Evolutionary conservation across 768 basidiomycete genomes (phyloP).

Genomic region (Pisolithus marmoratus): DNA sequence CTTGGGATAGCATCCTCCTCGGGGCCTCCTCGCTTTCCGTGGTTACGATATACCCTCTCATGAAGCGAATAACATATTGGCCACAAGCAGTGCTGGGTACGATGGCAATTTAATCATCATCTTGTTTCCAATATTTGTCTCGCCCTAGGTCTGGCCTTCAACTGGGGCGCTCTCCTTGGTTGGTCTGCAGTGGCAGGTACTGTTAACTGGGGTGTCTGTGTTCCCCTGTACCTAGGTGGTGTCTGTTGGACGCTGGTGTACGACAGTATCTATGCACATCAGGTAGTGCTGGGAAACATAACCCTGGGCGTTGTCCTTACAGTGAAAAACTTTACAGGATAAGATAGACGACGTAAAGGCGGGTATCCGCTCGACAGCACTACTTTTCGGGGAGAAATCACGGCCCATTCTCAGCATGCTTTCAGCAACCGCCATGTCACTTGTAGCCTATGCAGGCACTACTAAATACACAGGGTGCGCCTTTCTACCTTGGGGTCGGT

Average conservation of each 20-base stretch:
- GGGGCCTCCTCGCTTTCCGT: slow-evolving; percentile 88
- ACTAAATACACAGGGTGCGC: slow-evolving; percentile 66
- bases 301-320: background rate
- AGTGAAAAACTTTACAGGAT: slow-evolving; percentile 49
- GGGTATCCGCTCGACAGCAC: slow-evolving; percentile 90
- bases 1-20: slow-evolving; percentile 63
- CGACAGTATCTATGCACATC: slow-evolving; percentile 97
- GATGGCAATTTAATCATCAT: slow-evolving; percentile 14
- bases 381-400: slow-evolving; percentile 78
- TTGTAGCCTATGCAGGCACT: slow-evolving; percentile 77
- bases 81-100: slow-evolving; percentile 91
- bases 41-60: slow-evolving; percentile 87
- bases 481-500: slow-evolving; percentile 76
- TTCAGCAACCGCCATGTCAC: slow-evolving; percentile 64
- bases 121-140: background rate
- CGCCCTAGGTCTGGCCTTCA: slow-evolving; percentile 79
- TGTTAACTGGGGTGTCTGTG: slow-evolving; percentile 75
- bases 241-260: slow-evolving; percentile 94
- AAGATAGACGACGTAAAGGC: slow-evolving; percentile 84
- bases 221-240: slow-evolving; percentile 87
- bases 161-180: slow-evolving; percentile 94
- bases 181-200: slow-evolving; percentile 90
- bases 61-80: slow-evolving; percentile 97
- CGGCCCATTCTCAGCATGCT: slow-evolving; percentile 71
- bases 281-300: slow-evolving; percentile 42